Conservation (phyloP, 345 rosid species). For the Sapria himalayana region DNA sequence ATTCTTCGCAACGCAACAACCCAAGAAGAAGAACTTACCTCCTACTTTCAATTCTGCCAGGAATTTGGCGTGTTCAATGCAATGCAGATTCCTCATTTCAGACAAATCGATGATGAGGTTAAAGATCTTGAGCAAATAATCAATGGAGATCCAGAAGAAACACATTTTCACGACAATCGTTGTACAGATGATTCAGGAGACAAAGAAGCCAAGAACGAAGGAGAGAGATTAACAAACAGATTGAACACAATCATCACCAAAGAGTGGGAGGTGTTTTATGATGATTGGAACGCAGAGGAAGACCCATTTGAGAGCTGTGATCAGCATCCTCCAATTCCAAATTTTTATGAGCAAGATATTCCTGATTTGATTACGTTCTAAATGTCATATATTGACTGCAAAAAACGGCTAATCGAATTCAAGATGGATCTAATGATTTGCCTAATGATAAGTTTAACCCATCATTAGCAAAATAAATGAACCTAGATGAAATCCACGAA, state of each 20-base stretch:
- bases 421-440: too few species aligned
- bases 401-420: too few species aligned
- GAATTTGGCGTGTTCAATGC: conserved; percentile 31
- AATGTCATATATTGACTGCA: too few species aligned
- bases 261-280: conserved; percentile 46
- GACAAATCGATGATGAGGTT: conserved; percentile 24
- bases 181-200: background rate
- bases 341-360: conserved; percentile 10
- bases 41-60: conserved; percentile 31
- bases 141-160: conserved; percentile 10
- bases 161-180: background rate
- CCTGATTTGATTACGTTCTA: conserved; percentile 34
- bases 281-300: conserved; percentile 6
- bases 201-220: background rate
- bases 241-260: conserved; percentile 29
- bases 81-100: conserved; percentile 23
- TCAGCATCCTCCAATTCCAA: conserved; percentile 3
- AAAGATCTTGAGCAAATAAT: conserved; percentile 25
- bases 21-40: conserved; percentile 24
- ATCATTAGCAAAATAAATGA: too few species aligned
- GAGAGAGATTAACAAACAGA: background rate
- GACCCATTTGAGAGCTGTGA: conserved; percentile 6
- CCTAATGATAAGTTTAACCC: too few species aligned
- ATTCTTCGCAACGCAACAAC: conserved; percentile 27
- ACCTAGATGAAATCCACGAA: too few species aligned